These are phyloP conservation scores for Botrytis paeoniae DNA, from an alignment of 2,329 filamentous ascomycete species.

Conservation along the genomic window DNA sequence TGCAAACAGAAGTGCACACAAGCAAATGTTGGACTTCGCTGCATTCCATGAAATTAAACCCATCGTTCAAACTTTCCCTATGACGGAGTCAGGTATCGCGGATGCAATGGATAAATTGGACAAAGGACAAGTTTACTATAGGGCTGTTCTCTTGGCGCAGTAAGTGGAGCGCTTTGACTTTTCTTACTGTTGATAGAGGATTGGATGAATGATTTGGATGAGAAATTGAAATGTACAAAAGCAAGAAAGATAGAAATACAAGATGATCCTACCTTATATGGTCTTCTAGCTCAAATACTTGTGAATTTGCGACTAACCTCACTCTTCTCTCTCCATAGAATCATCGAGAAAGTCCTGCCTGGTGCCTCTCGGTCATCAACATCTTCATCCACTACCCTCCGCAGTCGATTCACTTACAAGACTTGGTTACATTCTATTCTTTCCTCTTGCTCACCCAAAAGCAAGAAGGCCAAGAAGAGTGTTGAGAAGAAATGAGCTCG, in stretches of 20 bases:
- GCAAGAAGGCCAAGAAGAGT: background rate
- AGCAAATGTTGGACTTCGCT: constrained; percentile 56
- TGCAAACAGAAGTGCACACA: constrained; percentile 46
- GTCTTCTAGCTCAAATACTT: background rate
- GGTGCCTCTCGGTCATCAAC: background rate
- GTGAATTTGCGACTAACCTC: background rate
- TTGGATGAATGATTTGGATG: background rate
- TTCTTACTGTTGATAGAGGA: background rate
- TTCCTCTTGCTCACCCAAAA: background rate
- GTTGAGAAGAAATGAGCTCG: background rate
- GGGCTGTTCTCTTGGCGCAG: constrained; percentile 40
- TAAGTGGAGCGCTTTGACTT: constrained; percentile 11
- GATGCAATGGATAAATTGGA: constrained; percentile 54
- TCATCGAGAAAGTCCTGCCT: constrained; percentile 9
- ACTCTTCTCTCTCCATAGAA: background rate
- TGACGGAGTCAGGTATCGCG: constrained; percentile 52
- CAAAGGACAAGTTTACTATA: constrained; percentile 50
- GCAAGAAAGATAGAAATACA: constrained; percentile 13
- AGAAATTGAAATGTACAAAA: constrained; percentile 4
- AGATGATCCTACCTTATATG: constrained; percentile 1
- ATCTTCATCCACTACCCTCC: constrained; percentile 1
- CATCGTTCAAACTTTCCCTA: constrained; percentile 52
- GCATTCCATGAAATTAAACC: constrained; percentile 55
- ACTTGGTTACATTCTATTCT: constrained; percentile 3
- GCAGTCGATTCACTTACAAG: background rate